These are phyloP conservation scores for Sarocladium kiliense DNA, from an alignment of 2,329 filamentous ascomycete genomes.

Conservation along the genomic window DNA sequence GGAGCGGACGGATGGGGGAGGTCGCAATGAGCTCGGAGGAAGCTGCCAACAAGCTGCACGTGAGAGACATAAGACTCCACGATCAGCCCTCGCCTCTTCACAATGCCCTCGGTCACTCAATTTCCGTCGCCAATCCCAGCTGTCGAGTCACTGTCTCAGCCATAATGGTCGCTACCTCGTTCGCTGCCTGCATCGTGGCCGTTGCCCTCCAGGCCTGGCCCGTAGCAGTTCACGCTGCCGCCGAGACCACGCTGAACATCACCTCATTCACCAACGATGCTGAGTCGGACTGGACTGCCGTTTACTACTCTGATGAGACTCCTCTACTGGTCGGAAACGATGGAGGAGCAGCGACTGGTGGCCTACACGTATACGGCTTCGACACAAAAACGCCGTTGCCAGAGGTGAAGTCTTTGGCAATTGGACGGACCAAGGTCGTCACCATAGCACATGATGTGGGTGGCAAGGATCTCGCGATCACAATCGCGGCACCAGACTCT, in stretches of 20 bases:
- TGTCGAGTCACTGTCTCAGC: neutral
- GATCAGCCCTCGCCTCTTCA: neutral
- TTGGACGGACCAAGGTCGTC: constrained; percentile 41
- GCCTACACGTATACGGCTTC: constrained; percentile 33
- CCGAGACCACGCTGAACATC: constrained; percentile 20
- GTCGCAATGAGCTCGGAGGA: neutral
- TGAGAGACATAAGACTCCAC: neutral
- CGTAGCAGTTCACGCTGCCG: neutral
- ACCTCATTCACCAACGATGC: constrained; percentile 28
- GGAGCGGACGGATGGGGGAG: neutral
- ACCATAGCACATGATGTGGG: constrained; percentile 31
- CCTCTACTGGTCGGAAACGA: constrained; percentile 42
- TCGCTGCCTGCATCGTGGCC: neutral
- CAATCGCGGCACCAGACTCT: constrained; percentile 37
- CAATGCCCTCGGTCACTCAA: too few species aligned
- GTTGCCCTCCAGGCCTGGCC: neutral
- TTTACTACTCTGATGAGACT: constrained; percentile 29
- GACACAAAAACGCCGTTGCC: constrained; percentile 22
- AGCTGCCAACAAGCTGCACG: neutral
- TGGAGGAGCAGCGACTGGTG: constrained; percentile 35
- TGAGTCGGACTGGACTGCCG: constrained; percentile 35
- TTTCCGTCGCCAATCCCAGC: too few species aligned
- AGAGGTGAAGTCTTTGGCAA: constrained; percentile 25
- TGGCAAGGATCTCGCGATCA: constrained; percentile 31
- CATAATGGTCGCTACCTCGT: neutral